A percentile compares a stretch with the other conserved stretches of the same genome.
Evolutionary conservation across 805 yeast species (phyloP).

Genomic region (Scheffersomyces amazonensis): DNA sequence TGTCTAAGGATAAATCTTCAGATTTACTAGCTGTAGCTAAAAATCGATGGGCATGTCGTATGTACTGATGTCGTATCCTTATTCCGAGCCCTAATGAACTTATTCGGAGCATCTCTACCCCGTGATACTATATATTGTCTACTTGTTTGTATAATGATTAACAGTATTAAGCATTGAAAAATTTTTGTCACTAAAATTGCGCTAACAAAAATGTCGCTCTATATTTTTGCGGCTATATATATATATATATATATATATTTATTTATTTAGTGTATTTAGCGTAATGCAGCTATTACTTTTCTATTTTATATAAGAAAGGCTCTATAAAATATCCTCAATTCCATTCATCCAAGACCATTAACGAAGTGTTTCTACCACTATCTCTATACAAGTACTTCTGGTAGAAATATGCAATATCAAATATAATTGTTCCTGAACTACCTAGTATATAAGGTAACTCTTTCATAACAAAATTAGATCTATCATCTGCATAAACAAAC

Average conservation of each 20-base stretch:
- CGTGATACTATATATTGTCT: too few species aligned
- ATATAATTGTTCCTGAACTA: slow-evolving; percentile 77
- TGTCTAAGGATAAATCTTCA: background rate
- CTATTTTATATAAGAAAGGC: too few species aligned
- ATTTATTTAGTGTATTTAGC: too few species aligned
- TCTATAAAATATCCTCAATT: too few species aligned
- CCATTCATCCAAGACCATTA: slow-evolving; percentile 20
- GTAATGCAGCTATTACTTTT: too few species aligned
- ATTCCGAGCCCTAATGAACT: background rate
- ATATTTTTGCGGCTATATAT: too few species aligned
- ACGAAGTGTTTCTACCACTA: slow-evolving; percentile 16
- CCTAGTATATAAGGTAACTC: slow-evolving; percentile 85
- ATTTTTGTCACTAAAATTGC: too few species aligned
- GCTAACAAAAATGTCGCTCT: too few species aligned
- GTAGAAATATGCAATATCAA: slow-evolving; percentile 70
- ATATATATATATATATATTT: too few species aligned
- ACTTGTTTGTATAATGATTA: too few species aligned
- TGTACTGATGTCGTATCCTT: background rate
- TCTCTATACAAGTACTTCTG: slow-evolving; percentile 44
- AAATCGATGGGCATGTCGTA: background rate
- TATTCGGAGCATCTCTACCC: too few species aligned
- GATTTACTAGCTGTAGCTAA: background rate
- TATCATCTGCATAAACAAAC: slow-evolving; percentile 34
- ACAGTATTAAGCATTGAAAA: too few species aligned
- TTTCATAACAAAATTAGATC: slow-evolving; percentile 49